A percentile compares a stretch with the other conserved stretches of the same genome.
These are phyloP conservation scores for Trichoderma sp. DNA, from an alignment of 2,329 filamentous ascomycete genomes.

Conservation along the genomic window DNA sequence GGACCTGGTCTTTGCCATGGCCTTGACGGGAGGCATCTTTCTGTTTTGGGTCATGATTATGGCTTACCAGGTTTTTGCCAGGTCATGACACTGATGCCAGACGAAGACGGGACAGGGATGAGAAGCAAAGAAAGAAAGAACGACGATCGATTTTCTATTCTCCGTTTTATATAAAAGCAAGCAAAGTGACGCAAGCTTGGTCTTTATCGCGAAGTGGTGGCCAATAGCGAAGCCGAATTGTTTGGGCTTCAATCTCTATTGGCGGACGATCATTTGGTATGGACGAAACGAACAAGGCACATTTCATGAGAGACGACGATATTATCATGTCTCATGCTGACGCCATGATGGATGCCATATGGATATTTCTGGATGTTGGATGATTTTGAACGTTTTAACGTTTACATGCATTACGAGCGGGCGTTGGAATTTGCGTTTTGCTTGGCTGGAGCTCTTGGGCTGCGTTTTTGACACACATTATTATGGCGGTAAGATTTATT, in stretches of 20 bases:
- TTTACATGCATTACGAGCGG: conserved; percentile 19
- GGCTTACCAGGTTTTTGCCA: conserved; percentile 62
- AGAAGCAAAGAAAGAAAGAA: neutral
- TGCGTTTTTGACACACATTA: neutral
- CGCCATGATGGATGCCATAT: neutral
- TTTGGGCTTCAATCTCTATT: neutral
- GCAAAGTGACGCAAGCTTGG: neutral
- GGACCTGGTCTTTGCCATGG: conserved; percentile 64
- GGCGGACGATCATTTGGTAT: neutral
- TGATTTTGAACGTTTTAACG: neutral
- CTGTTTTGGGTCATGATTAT: conserved; percentile 68
- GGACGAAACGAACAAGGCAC: neutral
- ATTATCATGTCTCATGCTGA: neutral
- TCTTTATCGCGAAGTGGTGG: neutral
- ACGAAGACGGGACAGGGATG: neutral
- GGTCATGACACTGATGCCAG: conserved; percentile 30
- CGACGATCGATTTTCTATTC: neutral
- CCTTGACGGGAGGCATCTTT: conserved; percentile 58
- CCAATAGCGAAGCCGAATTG: neutral
- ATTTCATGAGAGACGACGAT: neutral
- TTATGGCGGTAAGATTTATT: neutral
- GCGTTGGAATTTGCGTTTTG: conserved; percentile 9
- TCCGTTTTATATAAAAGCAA: neutral
- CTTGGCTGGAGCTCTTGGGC: neutral
- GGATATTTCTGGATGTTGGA: neutral